Percentiles rank a stretch among this genome's conserved stretches.
phyloP scores from a whole-genome alignment of 1,284 basidiomycete genomes.

The Cutaneotrichosporon cavernicola region DNA sequence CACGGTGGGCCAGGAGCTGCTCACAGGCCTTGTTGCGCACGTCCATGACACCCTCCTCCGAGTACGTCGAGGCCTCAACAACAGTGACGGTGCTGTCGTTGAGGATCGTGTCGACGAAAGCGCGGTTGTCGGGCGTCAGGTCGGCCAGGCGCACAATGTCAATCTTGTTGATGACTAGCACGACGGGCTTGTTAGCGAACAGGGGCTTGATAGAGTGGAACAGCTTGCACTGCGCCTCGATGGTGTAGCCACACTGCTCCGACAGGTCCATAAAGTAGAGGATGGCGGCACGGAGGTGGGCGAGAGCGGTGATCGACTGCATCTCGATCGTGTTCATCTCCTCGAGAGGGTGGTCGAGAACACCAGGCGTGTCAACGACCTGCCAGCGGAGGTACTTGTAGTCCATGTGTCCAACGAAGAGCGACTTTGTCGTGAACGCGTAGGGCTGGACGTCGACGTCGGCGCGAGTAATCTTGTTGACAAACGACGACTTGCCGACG shows the following conservation, averaged over 20 bases:
- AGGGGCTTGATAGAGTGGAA: conserved; percentile 98
- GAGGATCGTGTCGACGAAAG: conserved; percentile 81
- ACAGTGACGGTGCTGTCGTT: conserved; percentile 67
- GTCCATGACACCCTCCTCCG: conserved; percentile 93
- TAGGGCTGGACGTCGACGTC: conserved; percentile 98
- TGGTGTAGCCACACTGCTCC: conserved; percentile 92
- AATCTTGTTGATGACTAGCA: conserved; percentile 94
- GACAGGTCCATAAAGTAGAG: conserved; percentile 96
- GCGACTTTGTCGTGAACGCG: conserved; percentile 94
- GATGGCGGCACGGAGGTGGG: conserved; percentile 85
- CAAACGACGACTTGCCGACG: conserved; percentile 95
- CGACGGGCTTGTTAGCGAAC: conserved; percentile 83
- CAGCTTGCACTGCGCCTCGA: conserved; percentile 92
- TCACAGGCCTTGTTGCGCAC: conserved; percentile 91
- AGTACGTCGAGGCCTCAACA: conserved; percentile 84
- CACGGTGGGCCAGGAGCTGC: conserved; percentile 83
- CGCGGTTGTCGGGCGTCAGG: conserved; percentile 68
- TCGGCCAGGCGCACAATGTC: conserved; percentile 84
- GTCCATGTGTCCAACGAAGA: conserved; percentile 94
- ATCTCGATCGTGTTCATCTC: conserved; percentile 99
- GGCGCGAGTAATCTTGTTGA: conserved; percentile 95
- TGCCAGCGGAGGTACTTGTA: conserved; percentile 98
- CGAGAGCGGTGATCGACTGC: conserved; percentile 95
- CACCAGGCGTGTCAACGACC: conserved; percentile 92
- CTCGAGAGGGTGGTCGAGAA: conserved; percentile 82